Percentiles rank a stretch among this genome's conserved stretches.
Evolutionary conservation across 2,329 filamentous ascomycete species (phyloP).

Genomic region (Harringtonia aguacate): DNA sequence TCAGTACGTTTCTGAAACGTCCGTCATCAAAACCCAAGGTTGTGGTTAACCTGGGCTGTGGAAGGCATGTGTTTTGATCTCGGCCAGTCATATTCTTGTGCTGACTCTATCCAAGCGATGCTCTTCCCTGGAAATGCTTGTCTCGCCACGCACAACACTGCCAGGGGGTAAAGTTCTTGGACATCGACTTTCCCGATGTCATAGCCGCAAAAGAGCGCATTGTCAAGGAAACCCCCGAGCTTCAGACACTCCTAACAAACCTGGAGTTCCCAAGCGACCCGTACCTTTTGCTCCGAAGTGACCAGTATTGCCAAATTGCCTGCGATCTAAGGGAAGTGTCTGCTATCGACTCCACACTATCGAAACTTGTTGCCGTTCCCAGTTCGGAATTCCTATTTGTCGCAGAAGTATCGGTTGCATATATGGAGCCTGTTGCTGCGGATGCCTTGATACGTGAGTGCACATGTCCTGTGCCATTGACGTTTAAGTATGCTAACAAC

Average conservation of each 20-base stretch:
- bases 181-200: slow-evolving; percentile 76
- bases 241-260: slow-evolving; percentile 40
- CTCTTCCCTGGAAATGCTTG: slow-evolving; percentile 75
- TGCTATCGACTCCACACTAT: slow-evolving; percentile 48
- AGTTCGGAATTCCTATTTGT: slow-evolving; percentile 63
- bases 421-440: slow-evolving; percentile 67
- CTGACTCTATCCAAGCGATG: slow-evolving; percentile 48
- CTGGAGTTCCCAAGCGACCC: slow-evolving; percentile 28
- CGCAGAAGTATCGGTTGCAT: slow-evolving; percentile 84
- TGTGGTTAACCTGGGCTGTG: slow-evolving; percentile 78
- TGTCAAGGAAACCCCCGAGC: slow-evolving; percentile 51
- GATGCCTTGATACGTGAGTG: slow-evolving; percentile 52
- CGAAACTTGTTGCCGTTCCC: slow-evolving; percentile 43
- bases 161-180: slow-evolving; percentile 56
- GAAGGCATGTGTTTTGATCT: slow-evolving; percentile 56
- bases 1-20: slow-evolving; percentile 57
- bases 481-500: not conserved
- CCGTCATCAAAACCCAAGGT: slow-evolving; percentile 50
- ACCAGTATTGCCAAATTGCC: slow-evolving; percentile 66
- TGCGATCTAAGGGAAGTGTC: slow-evolving; percentile 66
- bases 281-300: slow-evolving; percentile 49
- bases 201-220: slow-evolving; percentile 63
- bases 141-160: slow-evolving; percentile 51
- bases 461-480: not conserved
- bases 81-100: not conserved